Conservation (phyloP, 108 stramenopile species). For the Chaetoceros muelleri region DNA sequence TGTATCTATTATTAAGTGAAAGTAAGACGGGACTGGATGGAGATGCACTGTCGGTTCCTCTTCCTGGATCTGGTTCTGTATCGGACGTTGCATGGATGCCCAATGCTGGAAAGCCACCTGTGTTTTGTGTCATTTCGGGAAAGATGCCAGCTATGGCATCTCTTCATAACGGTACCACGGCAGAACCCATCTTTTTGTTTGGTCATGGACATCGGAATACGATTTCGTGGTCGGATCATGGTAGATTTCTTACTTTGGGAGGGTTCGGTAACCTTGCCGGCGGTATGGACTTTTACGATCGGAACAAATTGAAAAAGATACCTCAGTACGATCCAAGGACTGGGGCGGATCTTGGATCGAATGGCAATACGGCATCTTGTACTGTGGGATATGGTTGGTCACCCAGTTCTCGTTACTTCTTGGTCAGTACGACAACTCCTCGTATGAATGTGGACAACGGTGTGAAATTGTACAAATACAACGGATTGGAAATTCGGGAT, state of each 20-base stretch:
- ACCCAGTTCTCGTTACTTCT: conserved; percentile 83
- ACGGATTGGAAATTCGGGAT: conserved; percentile 49
- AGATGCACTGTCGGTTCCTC: conserved; percentile 49
- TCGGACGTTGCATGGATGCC: conserved; percentile 85
- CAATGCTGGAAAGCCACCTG: conserved; percentile 46
- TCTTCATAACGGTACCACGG: conserved; percentile 83
- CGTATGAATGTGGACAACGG: conserved; percentile 99
- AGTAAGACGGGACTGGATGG: conserved; percentile 19
- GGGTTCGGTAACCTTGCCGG: conserved; percentile 85
- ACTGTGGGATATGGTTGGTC: conserved; percentile 89
- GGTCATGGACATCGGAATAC: conserved; percentile 91
- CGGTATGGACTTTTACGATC: conserved; percentile 96
- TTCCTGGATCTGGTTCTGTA: conserved; percentile 62
- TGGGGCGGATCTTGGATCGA: background rate
- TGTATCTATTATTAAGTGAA: conserved; percentile 67
- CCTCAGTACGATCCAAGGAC: conserved; percentile 34
- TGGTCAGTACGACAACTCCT: conserved; percentile 87
- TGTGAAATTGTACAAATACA: conserved; percentile 74
- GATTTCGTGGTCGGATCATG: conserved; percentile 81
- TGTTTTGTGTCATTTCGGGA: conserved; percentile 86
- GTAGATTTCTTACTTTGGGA: conserved; percentile 77
- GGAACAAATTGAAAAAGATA: conserved; percentile 73
- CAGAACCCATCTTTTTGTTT: conserved; percentile 87
- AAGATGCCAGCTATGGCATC: conserved; percentile 84
- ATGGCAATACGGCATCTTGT: conserved; percentile 42